These are phyloP conservation scores for Vigna hirtella DNA, from an alignment of 306 rosid genomes.

Conservation along the genomic window DNA sequence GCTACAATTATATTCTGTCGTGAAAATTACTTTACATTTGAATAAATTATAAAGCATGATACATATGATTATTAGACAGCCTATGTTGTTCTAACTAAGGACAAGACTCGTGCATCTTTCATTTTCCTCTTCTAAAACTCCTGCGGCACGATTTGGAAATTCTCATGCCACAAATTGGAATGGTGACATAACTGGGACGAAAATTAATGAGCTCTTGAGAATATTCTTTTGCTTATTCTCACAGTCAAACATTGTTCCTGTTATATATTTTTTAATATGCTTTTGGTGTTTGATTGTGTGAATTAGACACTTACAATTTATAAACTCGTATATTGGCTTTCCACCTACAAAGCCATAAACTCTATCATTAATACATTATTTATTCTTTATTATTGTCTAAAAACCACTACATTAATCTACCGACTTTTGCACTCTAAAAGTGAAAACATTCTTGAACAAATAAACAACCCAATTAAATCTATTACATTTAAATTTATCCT, in stretches of 20 bases:
- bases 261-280: too few relatives aligned
- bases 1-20: neutral
- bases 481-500: too few relatives aligned
- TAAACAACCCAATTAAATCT: too few relatives aligned
- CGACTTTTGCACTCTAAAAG: too few relatives aligned
- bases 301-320: too few relatives aligned
- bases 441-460: too few relatives aligned
- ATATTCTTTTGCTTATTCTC: constrained; percentile 33
- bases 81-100: constrained; percentile 35
- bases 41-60: constrained; percentile 20
- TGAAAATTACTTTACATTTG: constrained; percentile 31
- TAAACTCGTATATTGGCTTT: too few relatives aligned
- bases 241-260: constrained; percentile 52
- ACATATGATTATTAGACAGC: constrained; percentile 39
- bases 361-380: too few relatives aligned
- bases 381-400: too few relatives aligned
- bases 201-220: constrained; percentile 1
- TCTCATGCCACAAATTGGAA: constrained; percentile 38
- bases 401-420: too few relatives aligned
- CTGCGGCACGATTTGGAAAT: constrained; percentile 45
- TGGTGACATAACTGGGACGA: constrained; percentile 23
- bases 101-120: constrained; percentile 37
- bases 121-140: constrained; percentile 30
- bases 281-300: too few relatives aligned
- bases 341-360: too few relatives aligned